Base-by-base conservation (phyloP, 108 stramenopile genomes). In the Fistulifera pelliculosa region DNA sequence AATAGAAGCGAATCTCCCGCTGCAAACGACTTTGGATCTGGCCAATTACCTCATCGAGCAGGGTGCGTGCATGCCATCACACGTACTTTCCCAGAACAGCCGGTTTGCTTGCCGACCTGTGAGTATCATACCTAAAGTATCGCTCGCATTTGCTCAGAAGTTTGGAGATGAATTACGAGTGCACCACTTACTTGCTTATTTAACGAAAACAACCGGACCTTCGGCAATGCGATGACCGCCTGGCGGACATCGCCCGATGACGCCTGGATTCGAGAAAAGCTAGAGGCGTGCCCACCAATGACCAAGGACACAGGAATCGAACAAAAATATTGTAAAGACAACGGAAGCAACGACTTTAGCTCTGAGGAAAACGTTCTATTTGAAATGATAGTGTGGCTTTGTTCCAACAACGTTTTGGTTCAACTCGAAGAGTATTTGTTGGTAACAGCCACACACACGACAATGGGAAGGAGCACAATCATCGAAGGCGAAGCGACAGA, bases 361-460 rank as follows among this genome's bases (percentile, higher is more conserved):
- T 8, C 56, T 25, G 14, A 78, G 39, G 76, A 76, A 54, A 79
- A 84, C 10, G 16, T 68, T 4, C 49, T 85, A 8, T 83, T 66
- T 63, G 58, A 63, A 11, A 80, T 90, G 74, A 61, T 72, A 3
- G 61, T 71, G 22, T 90, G 83, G 83, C 62, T 90, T 11, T 35
- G 74, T 11, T 71, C 82, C 8, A 76, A 76, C 44, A 55, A 51
- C 15, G 63, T 85, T 5, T 47, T 92, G 41, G 54, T 72, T 1
- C 77, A 82, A 35, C 27, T 79, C 19, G 68, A 77, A 49, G 77
- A 81, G 27, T 85, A 70, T 54, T 65, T 72, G 25, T 64, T 82
- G 53, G 53, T 45, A 17, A 21, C 16, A 17, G 11, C 19, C 3
- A 11, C 16, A 5, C 4, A 45, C 11, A 6, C 16, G 11, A 21